Evolutionary conservation across 2,329 filamentous ascomycete genomes (phyloP).

Genomic region (Verticillium nubilum): DNA sequence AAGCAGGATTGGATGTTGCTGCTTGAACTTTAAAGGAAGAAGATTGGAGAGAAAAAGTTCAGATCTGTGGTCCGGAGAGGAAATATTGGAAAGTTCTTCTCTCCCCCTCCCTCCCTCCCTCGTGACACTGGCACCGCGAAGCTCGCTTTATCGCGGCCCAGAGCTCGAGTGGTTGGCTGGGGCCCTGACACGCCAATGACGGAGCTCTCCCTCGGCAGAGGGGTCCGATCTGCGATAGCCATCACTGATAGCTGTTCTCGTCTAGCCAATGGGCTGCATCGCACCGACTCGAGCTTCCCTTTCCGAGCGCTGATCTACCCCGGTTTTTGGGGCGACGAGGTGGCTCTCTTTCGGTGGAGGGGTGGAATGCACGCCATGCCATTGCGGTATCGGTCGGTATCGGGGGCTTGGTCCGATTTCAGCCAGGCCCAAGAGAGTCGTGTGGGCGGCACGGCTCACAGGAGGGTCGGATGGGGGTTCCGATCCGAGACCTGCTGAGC

Average conservation of each 20-base stretch:
- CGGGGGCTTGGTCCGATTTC: neutral
- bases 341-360: too few relatives aligned
- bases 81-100: neutral
- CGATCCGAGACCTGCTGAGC: neutral
- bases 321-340: neutral
- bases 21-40: too few relatives aligned
- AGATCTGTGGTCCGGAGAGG: neutral
- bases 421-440: neutral
- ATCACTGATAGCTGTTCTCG: neutral
- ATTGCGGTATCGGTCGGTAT: neutral
- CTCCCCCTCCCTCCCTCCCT: neutral
- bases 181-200: neutral
- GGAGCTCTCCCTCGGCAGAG: neutral
- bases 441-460: neutral
- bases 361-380: neutral
- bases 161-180: neutral
- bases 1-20: neutral
- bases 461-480: neutral
- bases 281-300: neutral
- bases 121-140: neutral
- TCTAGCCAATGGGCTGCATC: neutral
- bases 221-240: neutral
- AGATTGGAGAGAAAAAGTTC: neutral
- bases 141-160: neutral
- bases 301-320: neutral